phyloP scores from a whole-genome alignment of 2,329 filamentous ascomycete genomes.

The Gaeumannomyces sp. region DNA sequence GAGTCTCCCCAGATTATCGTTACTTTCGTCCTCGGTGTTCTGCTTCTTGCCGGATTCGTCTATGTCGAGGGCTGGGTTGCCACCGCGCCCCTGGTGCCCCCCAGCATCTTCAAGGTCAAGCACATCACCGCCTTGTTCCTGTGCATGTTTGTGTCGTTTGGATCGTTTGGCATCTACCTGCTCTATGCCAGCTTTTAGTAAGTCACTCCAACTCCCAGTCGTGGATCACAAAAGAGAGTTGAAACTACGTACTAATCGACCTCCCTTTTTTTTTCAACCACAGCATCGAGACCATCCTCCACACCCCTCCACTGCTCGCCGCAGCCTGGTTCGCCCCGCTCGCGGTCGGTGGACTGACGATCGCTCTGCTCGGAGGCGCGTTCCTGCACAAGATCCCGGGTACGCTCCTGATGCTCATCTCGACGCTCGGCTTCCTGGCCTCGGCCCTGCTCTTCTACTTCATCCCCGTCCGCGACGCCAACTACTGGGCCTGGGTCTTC shows the following conservation, averaged over 20 bases:
- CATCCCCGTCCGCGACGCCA: conserved; percentile 39
- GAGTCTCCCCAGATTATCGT: conserved; percentile 58
- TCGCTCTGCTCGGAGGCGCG: conserved; percentile 42
- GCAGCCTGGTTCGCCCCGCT: conserved; percentile 51
- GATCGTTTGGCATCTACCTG: conserved; percentile 58
- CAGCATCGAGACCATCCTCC: conserved; percentile 43
- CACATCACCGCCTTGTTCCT: conserved; percentile 58
- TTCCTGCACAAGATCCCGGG: conserved; percentile 45
- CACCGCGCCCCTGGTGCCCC: conserved; percentile 58
- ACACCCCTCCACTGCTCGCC: conserved; percentile 40
- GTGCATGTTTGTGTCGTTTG: conserved; percentile 59
- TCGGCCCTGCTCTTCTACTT: conserved; percentile 47
- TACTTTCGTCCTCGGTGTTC: conserved; percentile 50
- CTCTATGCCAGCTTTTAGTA: conserved; percentile 61
- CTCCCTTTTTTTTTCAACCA: conserved; percentile 25
- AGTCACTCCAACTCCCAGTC: conserved; percentile 16
- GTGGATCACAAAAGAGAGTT: background rate
- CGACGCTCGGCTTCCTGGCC: conserved; percentile 42
- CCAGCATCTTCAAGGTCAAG: conserved; percentile 59
- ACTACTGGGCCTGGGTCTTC: conserved; percentile 60
- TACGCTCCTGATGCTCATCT: conserved; percentile 41
- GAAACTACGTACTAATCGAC: conserved; percentile 23
- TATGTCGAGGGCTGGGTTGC: conserved; percentile 68
- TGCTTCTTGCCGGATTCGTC: conserved; percentile 52
- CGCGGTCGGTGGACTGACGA: conserved; percentile 47